phyloP scores from a whole-genome alignment of 2,329 filamentous ascomycete species.

The Ophiostoma fasciatum region DNA sequence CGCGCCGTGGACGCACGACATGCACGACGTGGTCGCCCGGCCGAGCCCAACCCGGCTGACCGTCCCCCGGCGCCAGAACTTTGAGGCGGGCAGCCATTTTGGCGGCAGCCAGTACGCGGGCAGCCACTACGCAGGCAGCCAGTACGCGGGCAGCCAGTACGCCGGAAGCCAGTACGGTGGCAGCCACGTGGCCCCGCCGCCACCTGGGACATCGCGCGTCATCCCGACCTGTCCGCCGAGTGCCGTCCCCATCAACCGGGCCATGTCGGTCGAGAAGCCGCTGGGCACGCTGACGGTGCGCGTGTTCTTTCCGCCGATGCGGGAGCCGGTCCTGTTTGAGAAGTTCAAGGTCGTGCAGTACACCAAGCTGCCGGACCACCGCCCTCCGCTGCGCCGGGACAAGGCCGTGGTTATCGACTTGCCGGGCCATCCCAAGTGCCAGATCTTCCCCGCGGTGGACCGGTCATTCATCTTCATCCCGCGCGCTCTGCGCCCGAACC shows the following conservation, averaged over 20 bases:
- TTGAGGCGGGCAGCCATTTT: constrained; percentile 1
- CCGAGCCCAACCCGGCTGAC: constrained; percentile 18
- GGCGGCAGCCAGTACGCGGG: constrained; percentile 9
- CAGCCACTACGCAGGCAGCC: constrained; percentile 6
- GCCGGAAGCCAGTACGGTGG: constrained; percentile 1
- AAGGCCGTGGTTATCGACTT: constrained; percentile 92
- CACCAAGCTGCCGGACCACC: constrained; percentile 85
- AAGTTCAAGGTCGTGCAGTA: constrained; percentile 77
- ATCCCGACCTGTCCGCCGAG: constrained; percentile 44
- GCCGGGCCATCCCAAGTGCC: constrained; percentile 62
- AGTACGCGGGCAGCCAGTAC: constrained; percentile 7
- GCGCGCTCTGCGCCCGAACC: constrained; percentile 80
- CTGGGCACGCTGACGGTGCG: constrained; percentile 77
- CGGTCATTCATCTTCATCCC: constrained; percentile 98
- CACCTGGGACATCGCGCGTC: constrained; percentile 20
- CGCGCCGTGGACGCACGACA: constrained; percentile 82
- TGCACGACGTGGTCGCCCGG: constrained; percentile 59
- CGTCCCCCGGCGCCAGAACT: constrained; percentile 19
- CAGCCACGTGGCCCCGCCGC: neutral
- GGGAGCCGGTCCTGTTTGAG: constrained; percentile 53
- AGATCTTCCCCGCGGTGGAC: constrained; percentile 81
- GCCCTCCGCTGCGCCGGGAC: constrained; percentile 83
- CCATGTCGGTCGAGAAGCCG: constrained; percentile 69
- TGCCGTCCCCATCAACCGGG: constrained; percentile 53
- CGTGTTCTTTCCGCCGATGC: constrained; percentile 65